Evolutionary conservation across 2,329 filamentous ascomycete species (phyloP), one percentile per base, ranked within the genome.

Genomic region (Sarocladium strictum): DNA sequence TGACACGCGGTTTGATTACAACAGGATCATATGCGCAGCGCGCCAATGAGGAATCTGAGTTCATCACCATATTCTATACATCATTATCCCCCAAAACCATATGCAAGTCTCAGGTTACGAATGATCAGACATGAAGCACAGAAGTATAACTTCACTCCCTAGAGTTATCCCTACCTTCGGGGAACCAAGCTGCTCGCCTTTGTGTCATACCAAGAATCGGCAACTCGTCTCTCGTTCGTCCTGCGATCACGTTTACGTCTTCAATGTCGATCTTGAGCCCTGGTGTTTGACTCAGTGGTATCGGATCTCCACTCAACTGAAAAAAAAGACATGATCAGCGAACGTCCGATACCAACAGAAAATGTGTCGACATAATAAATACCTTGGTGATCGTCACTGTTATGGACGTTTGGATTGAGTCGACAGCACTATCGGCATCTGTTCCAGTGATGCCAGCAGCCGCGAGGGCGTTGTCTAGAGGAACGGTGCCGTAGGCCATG

Each of bases 401-500:
- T 9, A 73, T 56, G 3, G 62, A 60, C n/a, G 55, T 56, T 26
- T 61, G 56, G 54, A 70, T 61, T 6, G 57, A 57, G 26, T 61
- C 56, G 12, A 67, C 59, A 38, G 63, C 58, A 40, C 63, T 60
- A 19, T 63, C 12, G 21, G 19, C 27, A 29, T 35, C 58, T 1
- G 58, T 56, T 26, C 41, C 57, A 35, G 55, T 37, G 41, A 63
- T 62, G 32, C 84, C 85, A 1, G 83, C 85, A 2, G 75, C 61
- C 63, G 87, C 85, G 68, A 91, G 87, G 10, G 87, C 87, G 61
- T 85, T 83, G 57, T 73, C 70, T 51, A 77, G 69, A 49, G 76
- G 69, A 35, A 71, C 63, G 23, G 61, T 63, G 24, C 67, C 69
- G 55, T 69, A 58, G 5, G 67, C 47, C 26, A 58, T 64, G 49